Percentiles rank a stretch among this genome's conserved stretches.
Evolutionary conservation across 2,329 filamentous ascomycete genomes (phyloP).

Genomic region (Neurospora crassa): DNA sequence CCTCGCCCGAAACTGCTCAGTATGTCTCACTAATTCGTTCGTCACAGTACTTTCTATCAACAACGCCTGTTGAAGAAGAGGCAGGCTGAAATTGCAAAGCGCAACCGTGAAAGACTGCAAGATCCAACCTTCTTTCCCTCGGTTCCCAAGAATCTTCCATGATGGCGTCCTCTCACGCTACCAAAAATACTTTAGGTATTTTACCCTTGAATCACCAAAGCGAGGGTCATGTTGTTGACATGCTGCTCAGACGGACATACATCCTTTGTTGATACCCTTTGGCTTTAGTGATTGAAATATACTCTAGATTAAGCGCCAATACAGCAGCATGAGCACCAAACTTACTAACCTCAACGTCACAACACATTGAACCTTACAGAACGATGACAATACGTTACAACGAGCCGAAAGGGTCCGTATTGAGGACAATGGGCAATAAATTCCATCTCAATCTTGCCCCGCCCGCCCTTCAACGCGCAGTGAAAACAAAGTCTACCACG

Average conservation of each 20-base stretch:
- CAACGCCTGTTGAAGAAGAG: conserved; percentile 72
- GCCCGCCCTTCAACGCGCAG: background rate
- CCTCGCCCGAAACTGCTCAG: background rate
- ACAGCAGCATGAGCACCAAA: background rate
- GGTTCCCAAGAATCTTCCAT: conserved; percentile 57
- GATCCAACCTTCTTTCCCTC: conserved; percentile 77
- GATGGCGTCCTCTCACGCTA: conserved; percentile 3
- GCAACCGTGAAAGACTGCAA: conserved; percentile 70
- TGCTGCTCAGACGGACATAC: background rate
- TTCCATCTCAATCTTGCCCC: background rate
- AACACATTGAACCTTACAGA: background rate
- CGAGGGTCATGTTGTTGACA: background rate
- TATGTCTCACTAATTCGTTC: background rate
- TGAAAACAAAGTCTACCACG: background rate
- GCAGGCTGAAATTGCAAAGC: conserved; percentile 68
- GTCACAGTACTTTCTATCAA: conserved; percentile 67
- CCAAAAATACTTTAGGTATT: background rate
- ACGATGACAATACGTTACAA: background rate
- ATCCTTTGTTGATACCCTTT: background rate
- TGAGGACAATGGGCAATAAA: background rate
- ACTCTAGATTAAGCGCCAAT: background rate
- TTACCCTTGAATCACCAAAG: accelerated
- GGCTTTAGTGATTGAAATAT: background rate
- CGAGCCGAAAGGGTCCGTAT: background rate
- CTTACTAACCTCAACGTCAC: background rate